Percentiles rank a stretch among this genome's conserved stretches.
phyloP scores from a whole-genome alignment of 2,329 filamentous ascomycete genomes.

The Epichloe gansuensis region DNA sequence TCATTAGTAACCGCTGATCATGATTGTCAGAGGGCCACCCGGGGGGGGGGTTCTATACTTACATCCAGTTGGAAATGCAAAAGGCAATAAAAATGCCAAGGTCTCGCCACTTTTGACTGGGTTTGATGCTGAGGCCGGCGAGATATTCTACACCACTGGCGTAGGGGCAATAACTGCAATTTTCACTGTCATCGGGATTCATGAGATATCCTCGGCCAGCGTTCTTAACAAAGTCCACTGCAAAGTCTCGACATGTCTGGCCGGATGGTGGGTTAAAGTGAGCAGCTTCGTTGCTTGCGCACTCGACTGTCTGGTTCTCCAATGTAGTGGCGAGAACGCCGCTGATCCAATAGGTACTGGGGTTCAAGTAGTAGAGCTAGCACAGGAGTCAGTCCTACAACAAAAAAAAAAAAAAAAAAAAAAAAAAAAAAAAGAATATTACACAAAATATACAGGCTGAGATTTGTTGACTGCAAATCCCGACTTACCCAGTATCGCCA shows the following conservation, averaged over 20 bases:
- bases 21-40: not conserved
- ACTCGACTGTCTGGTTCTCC: slow-evolving; percentile 21
- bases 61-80: slow-evolving; percentile 53
- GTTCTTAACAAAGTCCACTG: slow-evolving; percentile 38
- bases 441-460: no score
- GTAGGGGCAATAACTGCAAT: slow-evolving; percentile 62
- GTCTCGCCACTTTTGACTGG: slow-evolving; percentile 51
- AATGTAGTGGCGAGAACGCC: slow-evolving; percentile 8
- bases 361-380: slow-evolving; percentile 6
- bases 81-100: slow-evolving; percentile 65
- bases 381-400: no score
- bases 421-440: no score
- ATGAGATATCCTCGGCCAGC: slow-evolving; percentile 47
- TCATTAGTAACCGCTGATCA: not conserved
- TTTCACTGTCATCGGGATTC: slow-evolving; percentile 41
- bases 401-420: no score
- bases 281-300: slow-evolving; percentile 23
- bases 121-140: slow-evolving; percentile 35
- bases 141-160: slow-evolving; percentile 47
- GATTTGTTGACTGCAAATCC: not conserved
- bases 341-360: slow-evolving; percentile 6
- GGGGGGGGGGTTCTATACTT: not conserved
- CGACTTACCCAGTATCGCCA: slow-evolving; percentile 52
- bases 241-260: slow-evolving; percentile 53
- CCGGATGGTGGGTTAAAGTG: slow-evolving; percentile 48